phyloP scores from a whole-genome alignment of 2,329 filamentous ascomycete species.

The Colletotrichum endophyticum region DNA sequence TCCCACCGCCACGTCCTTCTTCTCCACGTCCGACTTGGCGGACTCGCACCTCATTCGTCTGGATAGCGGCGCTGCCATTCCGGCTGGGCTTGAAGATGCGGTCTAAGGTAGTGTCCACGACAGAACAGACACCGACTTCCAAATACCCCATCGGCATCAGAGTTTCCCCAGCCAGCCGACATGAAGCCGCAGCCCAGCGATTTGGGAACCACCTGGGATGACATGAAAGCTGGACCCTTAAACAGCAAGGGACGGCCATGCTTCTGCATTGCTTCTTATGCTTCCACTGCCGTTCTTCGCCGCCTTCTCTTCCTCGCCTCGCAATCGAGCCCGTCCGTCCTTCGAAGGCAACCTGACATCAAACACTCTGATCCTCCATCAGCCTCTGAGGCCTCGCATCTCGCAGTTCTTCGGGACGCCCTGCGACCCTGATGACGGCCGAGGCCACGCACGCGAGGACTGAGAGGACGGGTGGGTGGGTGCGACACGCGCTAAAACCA shows the following conservation, averaged over 20 bases:
- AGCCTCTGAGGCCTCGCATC: not conserved
- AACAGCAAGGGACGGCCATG: conserved; percentile 3
- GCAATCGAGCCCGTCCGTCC: not conserved
- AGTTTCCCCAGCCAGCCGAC: not conserved
- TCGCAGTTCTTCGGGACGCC: not conserved
- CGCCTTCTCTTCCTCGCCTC: not conserved
- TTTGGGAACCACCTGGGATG: conserved; percentile 5
- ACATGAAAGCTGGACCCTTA: conserved; percentile 6
- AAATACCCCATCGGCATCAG: not conserved
- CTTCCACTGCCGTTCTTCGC: not conserved
- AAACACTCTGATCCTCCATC: not conserved
- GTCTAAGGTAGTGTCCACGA: not conserved
- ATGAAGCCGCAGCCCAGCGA: not conserved
- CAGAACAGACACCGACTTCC: not conserved
- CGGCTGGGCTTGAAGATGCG: not conserved
- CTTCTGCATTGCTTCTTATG: not conserved
- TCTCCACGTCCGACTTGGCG: not conserved
- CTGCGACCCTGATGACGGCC: not conserved
- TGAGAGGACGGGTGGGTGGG: not conserved
- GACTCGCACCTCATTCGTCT: conserved; percentile 1
- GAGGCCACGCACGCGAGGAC: not conserved
- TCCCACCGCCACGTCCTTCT: not conserved
- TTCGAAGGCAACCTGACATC: not conserved
- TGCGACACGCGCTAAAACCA: conserved; percentile 11
- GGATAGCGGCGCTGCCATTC: not conserved